Percentiles rank a stretch among this genome's conserved stretches.
Conservation (phyloP, 2,329 filamentous ascomycete genomes). For the Scedosporium apiospermum region DNA sequence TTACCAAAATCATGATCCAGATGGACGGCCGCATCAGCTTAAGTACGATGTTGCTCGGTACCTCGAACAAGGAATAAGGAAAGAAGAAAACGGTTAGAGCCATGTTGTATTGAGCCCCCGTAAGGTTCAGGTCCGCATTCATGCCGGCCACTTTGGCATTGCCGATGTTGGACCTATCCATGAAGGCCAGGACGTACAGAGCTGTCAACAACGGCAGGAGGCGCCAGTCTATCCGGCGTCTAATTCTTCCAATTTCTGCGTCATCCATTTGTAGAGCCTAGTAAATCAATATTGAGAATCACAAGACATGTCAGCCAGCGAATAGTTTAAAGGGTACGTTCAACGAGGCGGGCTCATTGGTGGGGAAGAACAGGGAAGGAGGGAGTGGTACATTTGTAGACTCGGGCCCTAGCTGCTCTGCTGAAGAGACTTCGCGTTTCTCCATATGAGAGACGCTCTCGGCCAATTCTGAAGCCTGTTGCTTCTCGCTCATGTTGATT, state of each 20-base stretch:
- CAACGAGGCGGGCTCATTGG: too few relatives aligned
- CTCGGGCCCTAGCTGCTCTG: too few relatives aligned
- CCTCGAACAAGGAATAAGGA: conserved; percentile 41
- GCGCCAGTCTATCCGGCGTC: conserved; percentile 22
- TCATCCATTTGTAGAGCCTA: background rate
- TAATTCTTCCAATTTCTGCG: conserved; percentile 2
- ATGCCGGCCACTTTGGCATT: conserved; percentile 41
- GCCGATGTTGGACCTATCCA: conserved; percentile 40
- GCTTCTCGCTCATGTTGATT: too few relatives aligned
- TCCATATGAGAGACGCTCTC: too few relatives aligned
- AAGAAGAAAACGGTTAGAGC: conserved; percentile 46
- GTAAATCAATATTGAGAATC: too few relatives aligned
- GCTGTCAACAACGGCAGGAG: conserved; percentile 26
- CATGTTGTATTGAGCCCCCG: conserved; percentile 49
- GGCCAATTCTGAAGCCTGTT: too few relatives aligned
- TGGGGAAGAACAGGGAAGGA: too few relatives aligned
- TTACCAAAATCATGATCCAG: conserved; percentile 9
- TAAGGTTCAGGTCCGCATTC: conserved; percentile 34
- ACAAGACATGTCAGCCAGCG: too few relatives aligned
- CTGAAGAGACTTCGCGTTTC: too few relatives aligned
- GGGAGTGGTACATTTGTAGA: too few relatives aligned
- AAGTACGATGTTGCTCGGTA: conserved; percentile 24
- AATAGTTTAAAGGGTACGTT: too few relatives aligned
- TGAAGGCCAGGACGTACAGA: conserved; percentile 45
- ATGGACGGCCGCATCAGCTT: conserved; percentile 8